Conservation (phyloP, 768 basidiomycete species). For the Arthromyces matolae region DNA sequence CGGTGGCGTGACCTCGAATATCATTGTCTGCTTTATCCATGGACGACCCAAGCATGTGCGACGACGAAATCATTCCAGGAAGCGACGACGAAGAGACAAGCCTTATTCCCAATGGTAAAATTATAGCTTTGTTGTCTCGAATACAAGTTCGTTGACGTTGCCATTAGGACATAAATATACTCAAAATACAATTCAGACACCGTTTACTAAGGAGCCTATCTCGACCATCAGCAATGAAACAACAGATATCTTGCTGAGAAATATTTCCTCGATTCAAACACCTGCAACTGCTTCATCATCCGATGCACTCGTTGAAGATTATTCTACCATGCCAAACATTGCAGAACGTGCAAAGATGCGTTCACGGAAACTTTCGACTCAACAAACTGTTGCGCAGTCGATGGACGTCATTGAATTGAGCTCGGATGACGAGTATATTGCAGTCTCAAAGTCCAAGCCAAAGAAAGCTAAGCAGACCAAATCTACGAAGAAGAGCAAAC, state of each 20-base stretch:
- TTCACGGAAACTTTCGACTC: constrained; percentile 28
- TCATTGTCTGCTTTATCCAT: constrained; percentile 3
- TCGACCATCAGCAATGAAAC: background rate
- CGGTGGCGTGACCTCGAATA: constrained; percentile 12
- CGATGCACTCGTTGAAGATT: constrained; percentile 11
- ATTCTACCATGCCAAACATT: constrained; percentile 32
- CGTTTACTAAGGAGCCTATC: background rate
- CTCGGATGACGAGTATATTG: constrained; percentile 40
- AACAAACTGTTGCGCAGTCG: constrained; percentile 2
- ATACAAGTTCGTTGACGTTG: no score
- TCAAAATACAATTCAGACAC: constrained; percentile 11
- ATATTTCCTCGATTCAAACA: constrained; percentile 3
- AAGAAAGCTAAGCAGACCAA: constrained; percentile 24
- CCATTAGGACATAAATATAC: no score
- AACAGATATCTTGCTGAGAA: no score
- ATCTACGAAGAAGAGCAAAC: constrained; percentile 12
- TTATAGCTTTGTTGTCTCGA: no score
- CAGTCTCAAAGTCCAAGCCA: constrained; percentile 24
- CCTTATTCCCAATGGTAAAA: background rate
- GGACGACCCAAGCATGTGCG: constrained; percentile 14
- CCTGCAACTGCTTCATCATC: constrained; percentile 1
- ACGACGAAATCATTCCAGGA: constrained; percentile 47
- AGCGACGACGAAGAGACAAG: constrained; percentile 38
- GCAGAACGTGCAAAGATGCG: constrained; percentile 61
- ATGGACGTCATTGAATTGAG: constrained; percentile 42